Evolutionary conservation across 1,139 yeast species (phyloP).

Genomic region (Yueomyces sp.): DNA sequence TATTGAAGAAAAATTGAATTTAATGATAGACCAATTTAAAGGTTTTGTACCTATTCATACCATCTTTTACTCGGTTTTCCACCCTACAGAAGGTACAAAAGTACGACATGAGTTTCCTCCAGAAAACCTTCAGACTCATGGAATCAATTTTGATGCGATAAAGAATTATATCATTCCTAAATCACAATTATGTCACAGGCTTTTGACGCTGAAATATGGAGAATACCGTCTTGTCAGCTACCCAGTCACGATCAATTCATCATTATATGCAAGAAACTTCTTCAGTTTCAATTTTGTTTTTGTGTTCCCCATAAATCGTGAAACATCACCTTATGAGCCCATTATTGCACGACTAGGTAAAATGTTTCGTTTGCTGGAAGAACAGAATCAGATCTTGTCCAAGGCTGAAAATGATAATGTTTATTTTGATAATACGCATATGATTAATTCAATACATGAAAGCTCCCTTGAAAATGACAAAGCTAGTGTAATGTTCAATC

Average conservation of each 20-base stretch:
- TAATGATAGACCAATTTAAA: constrained; percentile 8
- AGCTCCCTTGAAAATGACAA: background rate
- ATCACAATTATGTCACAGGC: constrained; percentile 74
- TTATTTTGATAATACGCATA: constrained; percentile 17
- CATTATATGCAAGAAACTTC: constrained; percentile 75
- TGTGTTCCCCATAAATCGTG: constrained; percentile 75
- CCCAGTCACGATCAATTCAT: constrained; percentile 71
- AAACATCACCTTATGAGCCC: constrained; percentile 75
- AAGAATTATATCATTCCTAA: constrained; percentile 90
- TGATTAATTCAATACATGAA: background rate
- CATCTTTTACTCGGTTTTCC: constrained; percentile 81
- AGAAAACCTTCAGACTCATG: constrained; percentile 32
- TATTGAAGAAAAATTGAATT: background rate
- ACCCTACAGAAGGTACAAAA: constrained; percentile 91
- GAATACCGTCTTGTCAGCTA: constrained; percentile 72
- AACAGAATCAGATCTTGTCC: constrained; percentile 70
- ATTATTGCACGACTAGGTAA: constrained; percentile 74
- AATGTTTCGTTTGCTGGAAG: constrained; percentile 85
- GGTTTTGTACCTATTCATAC: constrained; percentile 56
- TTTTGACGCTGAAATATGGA: constrained; percentile 62
- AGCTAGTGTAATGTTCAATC: background rate
- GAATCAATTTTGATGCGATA: constrained; percentile 73
- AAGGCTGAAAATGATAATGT: constrained; percentile 28
- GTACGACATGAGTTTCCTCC: constrained; percentile 88
- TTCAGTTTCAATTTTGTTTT: constrained; percentile 89